Evolutionary conservation across 106 monocot genomes (phyloP).

Genomic region (Chionographis japonica): DNA sequence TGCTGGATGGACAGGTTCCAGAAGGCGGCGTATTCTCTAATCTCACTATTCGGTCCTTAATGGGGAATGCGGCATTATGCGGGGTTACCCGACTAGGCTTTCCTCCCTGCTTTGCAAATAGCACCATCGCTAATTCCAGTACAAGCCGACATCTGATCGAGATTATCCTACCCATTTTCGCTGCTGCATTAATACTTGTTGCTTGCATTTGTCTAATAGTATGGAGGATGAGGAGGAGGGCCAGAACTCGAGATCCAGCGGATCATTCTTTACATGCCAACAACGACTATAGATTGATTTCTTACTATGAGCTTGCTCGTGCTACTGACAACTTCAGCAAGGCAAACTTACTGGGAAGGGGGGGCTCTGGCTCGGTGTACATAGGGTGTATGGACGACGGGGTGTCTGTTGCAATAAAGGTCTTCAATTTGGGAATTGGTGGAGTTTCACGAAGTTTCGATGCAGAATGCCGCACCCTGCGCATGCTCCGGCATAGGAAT

Average conservation of each 20-base stretch:
- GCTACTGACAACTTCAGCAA: constrained; percentile 9
- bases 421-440: neutral
- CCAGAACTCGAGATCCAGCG: neutral
- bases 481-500: constrained; percentile 11
- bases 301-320: constrained; percentile 12
- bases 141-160: neutral
- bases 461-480: constrained; percentile 4
- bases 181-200: neutral
- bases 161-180: neutral
- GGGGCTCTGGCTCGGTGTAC: constrained; percentile 12
- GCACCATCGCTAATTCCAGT: neutral
- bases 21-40: constrained; percentile 8
- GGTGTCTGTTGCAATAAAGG: constrained; percentile 1
- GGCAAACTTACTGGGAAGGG: constrained; percentile 5
- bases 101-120: neutral
- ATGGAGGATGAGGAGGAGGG: neutral
- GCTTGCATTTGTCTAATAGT: neutral
- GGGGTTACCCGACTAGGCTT: constrained; percentile 5
- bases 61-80: constrained; percentile 14
- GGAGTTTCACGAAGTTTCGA: constrained; percentile 6
- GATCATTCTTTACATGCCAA: neutral
- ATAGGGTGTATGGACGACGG: constrained; percentile 5
- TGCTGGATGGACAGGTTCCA: constrained; percentile 14
- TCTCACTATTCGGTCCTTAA: constrained; percentile 6
- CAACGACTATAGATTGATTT: neutral